Evolutionary conservation across 2,329 filamentous ascomycete species (phyloP).

Genomic region (Fusarium solani-melongenae): DNA sequence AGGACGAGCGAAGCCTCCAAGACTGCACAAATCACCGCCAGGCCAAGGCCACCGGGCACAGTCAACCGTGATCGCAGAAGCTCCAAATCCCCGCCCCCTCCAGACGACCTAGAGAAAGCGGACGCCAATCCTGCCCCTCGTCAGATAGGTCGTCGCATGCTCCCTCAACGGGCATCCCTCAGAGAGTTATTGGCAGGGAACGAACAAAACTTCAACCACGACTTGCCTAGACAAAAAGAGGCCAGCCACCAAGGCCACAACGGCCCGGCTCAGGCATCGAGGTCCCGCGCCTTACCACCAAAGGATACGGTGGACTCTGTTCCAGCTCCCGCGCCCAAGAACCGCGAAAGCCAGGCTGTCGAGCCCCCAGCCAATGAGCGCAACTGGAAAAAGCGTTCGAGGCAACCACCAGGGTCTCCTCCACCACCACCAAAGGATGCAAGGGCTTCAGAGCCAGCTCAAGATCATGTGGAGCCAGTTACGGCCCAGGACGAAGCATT

Average conservation of each 20-base stretch:
- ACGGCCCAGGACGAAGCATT: slow-evolving; percentile 18
- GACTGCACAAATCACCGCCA: neutral
- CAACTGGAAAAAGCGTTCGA: neutral
- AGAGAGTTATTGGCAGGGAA: slow-evolving; percentile 28
- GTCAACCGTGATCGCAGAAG: neutral
- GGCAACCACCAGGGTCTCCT: neutral
- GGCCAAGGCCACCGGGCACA: neutral
- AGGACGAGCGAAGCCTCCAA: slow-evolving; percentile 26
- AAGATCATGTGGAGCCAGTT: neutral
- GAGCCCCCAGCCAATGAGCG: neutral
- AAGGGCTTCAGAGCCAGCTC: neutral
- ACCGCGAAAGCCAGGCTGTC: neutral
- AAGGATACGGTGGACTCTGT: slow-evolving; percentile 1
- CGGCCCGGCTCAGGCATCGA: neutral
- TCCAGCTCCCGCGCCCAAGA: neutral
- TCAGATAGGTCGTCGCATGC: slow-evolving; percentile 6
- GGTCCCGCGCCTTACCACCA: neutral
- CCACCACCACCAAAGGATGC: neutral
- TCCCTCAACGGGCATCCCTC: slow-evolving; percentile 28
- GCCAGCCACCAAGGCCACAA: neutral
- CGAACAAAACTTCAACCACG: slow-evolving; percentile 8
- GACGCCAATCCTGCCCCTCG: neutral
- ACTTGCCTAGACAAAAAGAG: neutral
- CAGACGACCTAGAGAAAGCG: neutral
- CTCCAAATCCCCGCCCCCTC: slow-evolving; percentile 35